A percentile compares a stretch with the other conserved stretches of the same genome.
Conservation (phyloP, 2,329 filamentous ascomycete genomes). For the Claviceps sp. region DNA sequence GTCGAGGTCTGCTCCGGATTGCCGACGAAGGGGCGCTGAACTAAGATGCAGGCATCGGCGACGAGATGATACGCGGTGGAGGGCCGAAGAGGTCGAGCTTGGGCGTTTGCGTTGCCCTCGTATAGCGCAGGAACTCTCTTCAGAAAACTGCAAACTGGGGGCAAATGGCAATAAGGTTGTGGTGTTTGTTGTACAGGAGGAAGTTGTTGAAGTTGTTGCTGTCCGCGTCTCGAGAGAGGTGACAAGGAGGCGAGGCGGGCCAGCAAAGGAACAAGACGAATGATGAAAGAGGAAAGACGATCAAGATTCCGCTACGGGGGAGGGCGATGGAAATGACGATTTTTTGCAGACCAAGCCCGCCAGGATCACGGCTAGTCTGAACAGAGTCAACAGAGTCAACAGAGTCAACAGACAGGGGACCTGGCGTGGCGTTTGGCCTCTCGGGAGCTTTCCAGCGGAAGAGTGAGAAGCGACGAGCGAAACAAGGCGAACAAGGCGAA, state of each 20-base stretch:
- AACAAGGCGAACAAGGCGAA: background rate
- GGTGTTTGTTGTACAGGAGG: background rate
- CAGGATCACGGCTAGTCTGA: slow-evolving; percentile 4
- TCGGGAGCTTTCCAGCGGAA: background rate
- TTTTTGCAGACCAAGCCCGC: slow-evolving; percentile 1
- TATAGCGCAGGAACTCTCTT: background rate
- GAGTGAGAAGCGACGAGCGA: background rate
- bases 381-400: background rate
- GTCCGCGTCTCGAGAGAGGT: background rate
- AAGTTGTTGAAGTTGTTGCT: too few relatives aligned
- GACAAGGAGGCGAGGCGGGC: background rate
- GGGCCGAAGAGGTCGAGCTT: background rate
- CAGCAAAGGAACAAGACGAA: background rate
- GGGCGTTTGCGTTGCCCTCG: background rate
- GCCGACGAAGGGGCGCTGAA: background rate
- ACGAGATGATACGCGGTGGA: background rate
- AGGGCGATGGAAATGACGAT: slow-evolving; percentile 6
- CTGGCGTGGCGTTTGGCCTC: background rate
- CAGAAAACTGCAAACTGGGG: background rate
- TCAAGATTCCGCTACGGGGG: background rate
- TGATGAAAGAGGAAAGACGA: background rate
- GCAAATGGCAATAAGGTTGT: background rate
- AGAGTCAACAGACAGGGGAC: background rate
- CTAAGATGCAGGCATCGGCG: background rate
- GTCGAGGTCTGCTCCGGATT: background rate